Evolutionary conservation across 345 rosid genomes (phyloP), one percentile per base, ranked within the genome.

Genomic region (Kernera saxatilis): DNA sequence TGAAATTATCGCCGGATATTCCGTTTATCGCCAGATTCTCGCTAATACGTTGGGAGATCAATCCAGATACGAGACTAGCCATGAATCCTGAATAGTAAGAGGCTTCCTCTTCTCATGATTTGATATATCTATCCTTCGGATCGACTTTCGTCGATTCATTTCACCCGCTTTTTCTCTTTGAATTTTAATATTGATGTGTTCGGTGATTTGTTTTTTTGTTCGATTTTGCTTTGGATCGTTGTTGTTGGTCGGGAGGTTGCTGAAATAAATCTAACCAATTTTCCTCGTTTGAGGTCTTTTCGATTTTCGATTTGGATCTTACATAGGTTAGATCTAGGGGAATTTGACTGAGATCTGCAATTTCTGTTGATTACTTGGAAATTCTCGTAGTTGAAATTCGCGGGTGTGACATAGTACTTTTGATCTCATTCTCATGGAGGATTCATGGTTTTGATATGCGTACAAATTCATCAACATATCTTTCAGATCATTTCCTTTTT

Each of bases 11-110:
- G 45, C 75, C 75, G 65, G 66, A 32, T 40, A 26, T 43, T 69
- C 29, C 48, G 21, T 27, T 23, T 2, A 14, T 25, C 57, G 18
- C 5, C 65, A 53, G 36, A 53, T n/a, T 70, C 13, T 62, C 54
- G 48, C 33, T 46, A 23, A 15, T 40, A 23, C 71, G 32, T 51
- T 32, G 18, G 32, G 22, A 43, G 57, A 74, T 75, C 70, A 54
- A 69, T 75, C 75, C 45, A 29, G 6, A 9, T n/a, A 64, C 13
- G 25, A 23, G 14, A 53, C 2, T 5, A 49, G 67, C 68, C 29
- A 76, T 76, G 79, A 76, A 76, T 70, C 76, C 79, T 63, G 79
- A 76, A 64, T 76, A 76, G 79, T 76, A 76, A 76, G 79, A 29
- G 7, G 4, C 71, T 55, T 70, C 46, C 46, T 76, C 52, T 46